Evolutionary conservation across 1,284 basidiomycete species (phyloP).

Genomic region (Wallemia mellicola): DNA sequence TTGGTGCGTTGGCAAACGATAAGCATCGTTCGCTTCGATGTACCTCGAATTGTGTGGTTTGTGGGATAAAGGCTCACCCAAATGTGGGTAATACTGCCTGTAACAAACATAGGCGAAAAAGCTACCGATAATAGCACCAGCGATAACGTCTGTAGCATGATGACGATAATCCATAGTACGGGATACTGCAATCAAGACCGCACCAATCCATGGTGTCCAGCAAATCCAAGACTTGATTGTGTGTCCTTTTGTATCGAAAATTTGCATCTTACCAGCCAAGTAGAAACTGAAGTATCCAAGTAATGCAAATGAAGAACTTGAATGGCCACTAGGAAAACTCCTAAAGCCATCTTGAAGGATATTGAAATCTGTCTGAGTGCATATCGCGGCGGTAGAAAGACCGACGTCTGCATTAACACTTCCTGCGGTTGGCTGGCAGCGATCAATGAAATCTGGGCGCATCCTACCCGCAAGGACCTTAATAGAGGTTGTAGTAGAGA

Average conservation of each 20-base stretch:
- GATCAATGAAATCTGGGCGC: conserved; percentile 34
- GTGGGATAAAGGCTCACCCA: not conserved
- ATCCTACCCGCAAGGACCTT: not conserved
- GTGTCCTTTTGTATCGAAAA: conserved; percentile 56
- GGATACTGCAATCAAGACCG: conserved; percentile 63
- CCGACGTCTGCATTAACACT: conserved; percentile 28
- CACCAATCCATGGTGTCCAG: conserved; percentile 42
- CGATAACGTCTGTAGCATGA: conserved; percentile 12
- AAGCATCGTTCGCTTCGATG: not conserved
- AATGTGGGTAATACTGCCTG: not conserved
- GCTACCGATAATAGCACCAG: not conserved
- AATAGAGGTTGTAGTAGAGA: not conserved
- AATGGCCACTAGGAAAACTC: conserved; percentile 79
- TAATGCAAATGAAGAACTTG: conserved; percentile 62
- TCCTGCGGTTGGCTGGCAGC: conserved; percentile 43
- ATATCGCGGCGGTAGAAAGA: conserved; percentile 42
- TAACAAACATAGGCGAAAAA: not conserved
- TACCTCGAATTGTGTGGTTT: not conserved
- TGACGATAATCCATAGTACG: conserved; percentile 68
- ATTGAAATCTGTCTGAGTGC: conserved; percentile 31
- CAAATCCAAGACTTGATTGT: conserved; percentile 58
- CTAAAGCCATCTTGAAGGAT: conserved; percentile 59
- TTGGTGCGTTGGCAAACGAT: not conserved
- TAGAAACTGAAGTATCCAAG: conserved; percentile 70
- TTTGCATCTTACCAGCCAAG: conserved; percentile 63